These are phyloP conservation scores for Chenopodium formosanum DNA, from an alignment of 148 eudicot species.

Conservation along the genomic window DNA sequence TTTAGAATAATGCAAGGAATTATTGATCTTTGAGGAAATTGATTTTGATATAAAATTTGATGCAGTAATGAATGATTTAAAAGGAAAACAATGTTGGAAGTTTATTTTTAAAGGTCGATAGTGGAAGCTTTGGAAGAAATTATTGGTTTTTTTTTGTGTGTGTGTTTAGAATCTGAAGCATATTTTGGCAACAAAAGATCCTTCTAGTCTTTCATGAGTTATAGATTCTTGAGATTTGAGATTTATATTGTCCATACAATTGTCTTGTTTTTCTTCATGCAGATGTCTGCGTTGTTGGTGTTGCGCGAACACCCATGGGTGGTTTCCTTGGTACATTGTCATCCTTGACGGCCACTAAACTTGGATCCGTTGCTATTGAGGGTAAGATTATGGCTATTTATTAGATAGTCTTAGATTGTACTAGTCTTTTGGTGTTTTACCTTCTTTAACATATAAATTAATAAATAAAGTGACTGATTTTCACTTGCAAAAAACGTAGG, in stretches of 20 bases:
- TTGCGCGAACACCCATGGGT: constrained; percentile 98
- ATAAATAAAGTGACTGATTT: neutral
- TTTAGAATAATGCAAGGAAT: too few species aligned
- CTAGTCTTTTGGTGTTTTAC: neutral
- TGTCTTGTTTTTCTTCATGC: neutral
- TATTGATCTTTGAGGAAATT: too few species aligned
- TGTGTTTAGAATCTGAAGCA: neutral
- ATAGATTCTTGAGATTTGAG: neutral
- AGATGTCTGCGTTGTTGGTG: constrained; percentile 99
- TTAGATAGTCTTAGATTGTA: neutral
- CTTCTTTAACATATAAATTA: neutral
- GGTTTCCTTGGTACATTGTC: constrained; percentile 92
- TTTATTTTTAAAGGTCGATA: too few species aligned
- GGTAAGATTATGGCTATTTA: constrained; percentile 39
- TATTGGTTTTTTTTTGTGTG: too few species aligned
- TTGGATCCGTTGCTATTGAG: constrained; percentile 81
- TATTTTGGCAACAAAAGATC: neutral
- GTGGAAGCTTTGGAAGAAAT: too few species aligned
- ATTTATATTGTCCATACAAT: neutral
- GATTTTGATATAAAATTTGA: too few species aligned
- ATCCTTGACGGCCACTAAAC: constrained; percentile 82
- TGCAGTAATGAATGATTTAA: too few species aligned
- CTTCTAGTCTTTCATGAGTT: neutral
- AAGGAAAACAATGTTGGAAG: too few species aligned
- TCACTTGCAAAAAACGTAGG: constrained; percentile 40